A percentile compares a stretch with the other conserved stretches of the same genome.
Conservation (phyloP, 306 rosid genomes). For the Lathyrus sativus region DNA sequence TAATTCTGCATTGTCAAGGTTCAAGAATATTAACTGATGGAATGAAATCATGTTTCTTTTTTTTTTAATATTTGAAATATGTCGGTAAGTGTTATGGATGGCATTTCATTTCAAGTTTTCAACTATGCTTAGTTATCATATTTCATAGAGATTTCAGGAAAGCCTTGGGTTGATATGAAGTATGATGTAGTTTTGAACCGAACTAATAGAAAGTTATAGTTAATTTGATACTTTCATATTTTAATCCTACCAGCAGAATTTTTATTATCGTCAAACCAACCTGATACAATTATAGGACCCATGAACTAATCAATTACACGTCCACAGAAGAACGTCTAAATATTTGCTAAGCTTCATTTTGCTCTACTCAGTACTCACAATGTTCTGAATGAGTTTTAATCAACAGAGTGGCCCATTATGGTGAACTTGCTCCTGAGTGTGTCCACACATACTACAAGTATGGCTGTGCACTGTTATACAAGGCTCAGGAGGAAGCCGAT, state of each 20-base stretch:
- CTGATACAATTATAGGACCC: background rate
- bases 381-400: conserved; percentile 32
- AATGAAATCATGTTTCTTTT: background rate
- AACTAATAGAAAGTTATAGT: too few species aligned
- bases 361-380: background rate
- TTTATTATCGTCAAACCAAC: conserved; percentile 6
- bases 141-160: background rate
- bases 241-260: background rate
- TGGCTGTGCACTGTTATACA: conserved; percentile 84
- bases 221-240: too few species aligned
- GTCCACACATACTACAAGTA: conserved; percentile 77
- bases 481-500: conserved; percentile 97
- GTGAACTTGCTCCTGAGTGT: conserved; percentile 93
- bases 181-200: conserved; percentile 3
- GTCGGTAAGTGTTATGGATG: background rate
- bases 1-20: background rate
- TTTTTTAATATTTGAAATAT: background rate
- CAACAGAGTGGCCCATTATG: conserved; percentile 68
- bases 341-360: background rate
- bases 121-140: conserved; percentile 16
- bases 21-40: conserved; percentile 21
- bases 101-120: conserved; percentile 21
- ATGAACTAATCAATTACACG: conserved; percentile 9
- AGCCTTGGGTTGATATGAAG: conserved; percentile 1
- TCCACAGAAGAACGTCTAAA: background rate